These are phyloP conservation scores for Fragaria vesca DNA, from an alignment of 306 rosid species.

Conservation along the genomic window DNA sequence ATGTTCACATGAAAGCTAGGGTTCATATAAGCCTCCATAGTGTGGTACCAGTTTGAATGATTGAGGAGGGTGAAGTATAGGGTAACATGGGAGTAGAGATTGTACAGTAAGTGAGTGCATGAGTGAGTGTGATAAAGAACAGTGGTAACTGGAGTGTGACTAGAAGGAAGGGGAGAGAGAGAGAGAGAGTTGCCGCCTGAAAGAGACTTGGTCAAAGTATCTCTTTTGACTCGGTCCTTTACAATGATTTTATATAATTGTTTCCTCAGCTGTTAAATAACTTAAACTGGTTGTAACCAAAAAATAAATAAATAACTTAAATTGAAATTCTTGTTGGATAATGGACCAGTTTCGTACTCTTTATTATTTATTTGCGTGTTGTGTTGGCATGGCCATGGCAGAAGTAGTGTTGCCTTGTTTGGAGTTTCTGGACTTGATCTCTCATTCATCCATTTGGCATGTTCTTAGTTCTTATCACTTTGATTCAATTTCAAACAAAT, in stretches of 20 bases:
- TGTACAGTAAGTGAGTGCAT: neutral
- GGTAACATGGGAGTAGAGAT: neutral
- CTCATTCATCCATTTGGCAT: slow-evolving; percentile 28
- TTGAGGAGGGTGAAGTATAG: neutral
- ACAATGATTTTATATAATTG: neutral
- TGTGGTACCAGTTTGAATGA: neutral
- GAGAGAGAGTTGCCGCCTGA: too few species aligned
- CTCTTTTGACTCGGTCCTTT: slow-evolving; percentile 26
- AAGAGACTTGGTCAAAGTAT: slow-evolving; percentile 25
- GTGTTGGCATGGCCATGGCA: neutral
- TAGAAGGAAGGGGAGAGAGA: too few species aligned
- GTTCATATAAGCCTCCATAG: neutral
- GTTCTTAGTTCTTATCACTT: neutral
- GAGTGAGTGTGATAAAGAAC: neutral
- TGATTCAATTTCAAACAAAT: slow-evolving; percentile 16
- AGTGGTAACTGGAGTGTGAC: neutral
- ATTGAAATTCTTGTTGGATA: neutral
- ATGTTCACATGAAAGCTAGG: too few species aligned
- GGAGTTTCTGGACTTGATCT: slow-evolving; percentile 1
- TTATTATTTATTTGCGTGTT: neutral
- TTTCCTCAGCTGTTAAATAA: neutral
- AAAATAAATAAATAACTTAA: too few species aligned
- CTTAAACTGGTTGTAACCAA: too few species aligned
- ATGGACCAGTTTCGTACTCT: neutral
- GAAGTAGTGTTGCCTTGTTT: neutral